phyloP scores from a whole-genome alignment of 2,329 filamentous ascomycete genomes.

The Neonectria faginata region DNA sequence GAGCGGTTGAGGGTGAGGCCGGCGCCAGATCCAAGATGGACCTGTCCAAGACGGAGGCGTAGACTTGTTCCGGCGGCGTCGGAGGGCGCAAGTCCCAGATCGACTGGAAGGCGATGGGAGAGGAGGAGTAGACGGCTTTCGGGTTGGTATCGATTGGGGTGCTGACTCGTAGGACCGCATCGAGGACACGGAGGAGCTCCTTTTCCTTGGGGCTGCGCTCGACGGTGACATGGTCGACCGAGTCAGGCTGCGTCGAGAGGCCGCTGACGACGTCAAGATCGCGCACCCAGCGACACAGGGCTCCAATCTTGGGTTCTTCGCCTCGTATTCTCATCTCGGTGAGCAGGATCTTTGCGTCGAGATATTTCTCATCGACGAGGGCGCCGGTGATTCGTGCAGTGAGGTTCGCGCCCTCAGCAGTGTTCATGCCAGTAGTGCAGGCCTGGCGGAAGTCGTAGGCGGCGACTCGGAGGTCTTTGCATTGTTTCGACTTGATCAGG shows the following conservation, averaged over 20 bases:
- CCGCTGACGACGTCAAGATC: conserved; percentile 77
- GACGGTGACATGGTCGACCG: conserved; percentile 30
- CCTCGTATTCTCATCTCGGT: conserved; percentile 77
- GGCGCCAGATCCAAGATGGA: conserved; percentile 61
- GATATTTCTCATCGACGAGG: conserved; percentile 72
- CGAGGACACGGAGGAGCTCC: conserved; percentile 70
- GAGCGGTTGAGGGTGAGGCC: conserved; percentile 52
- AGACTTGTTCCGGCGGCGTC: conserved; percentile 58
- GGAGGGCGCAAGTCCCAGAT: conserved; percentile 69
- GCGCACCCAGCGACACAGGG: conserved; percentile 78
- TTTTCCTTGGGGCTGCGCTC: conserved; percentile 60
- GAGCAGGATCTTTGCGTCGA: conserved; percentile 73
- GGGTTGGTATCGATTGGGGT: conserved; percentile 68
- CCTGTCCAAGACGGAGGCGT: conserved; percentile 69
- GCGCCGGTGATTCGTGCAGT: conserved; percentile 75
- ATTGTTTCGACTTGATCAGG: conserved; percentile 75
- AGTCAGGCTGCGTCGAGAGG: conserved; percentile 65
- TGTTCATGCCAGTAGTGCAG: conserved; percentile 74
- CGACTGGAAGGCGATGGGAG: conserved; percentile 68
- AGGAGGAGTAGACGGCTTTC: conserved; percentile 49
- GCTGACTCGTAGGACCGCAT: conserved; percentile 72
- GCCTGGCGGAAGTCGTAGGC: conserved; percentile 77
- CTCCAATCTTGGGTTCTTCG: conserved; percentile 74
- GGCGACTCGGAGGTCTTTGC: conserved; percentile 73
- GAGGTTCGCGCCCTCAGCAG: conserved; percentile 69